Conservation (phyloP, 208 protist genomes). For the Trichomonas gallinae region DNA sequence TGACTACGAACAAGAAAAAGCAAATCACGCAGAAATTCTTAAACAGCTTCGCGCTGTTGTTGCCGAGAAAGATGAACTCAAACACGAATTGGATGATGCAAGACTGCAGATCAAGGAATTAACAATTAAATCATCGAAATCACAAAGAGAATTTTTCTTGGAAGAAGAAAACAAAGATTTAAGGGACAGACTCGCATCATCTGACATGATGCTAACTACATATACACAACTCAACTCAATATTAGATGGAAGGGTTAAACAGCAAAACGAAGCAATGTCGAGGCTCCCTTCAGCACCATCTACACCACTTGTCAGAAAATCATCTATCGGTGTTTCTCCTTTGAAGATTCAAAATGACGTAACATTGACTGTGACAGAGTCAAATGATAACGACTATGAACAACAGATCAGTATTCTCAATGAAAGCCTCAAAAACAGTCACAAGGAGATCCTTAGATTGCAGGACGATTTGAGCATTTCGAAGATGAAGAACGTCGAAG, state of each 20-base stretch:
- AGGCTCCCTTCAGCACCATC: background rate
- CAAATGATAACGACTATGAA: background rate
- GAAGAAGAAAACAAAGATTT: background rate
- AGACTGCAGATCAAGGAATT: background rate
- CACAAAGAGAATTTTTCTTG: background rate
- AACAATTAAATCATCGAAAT: background rate
- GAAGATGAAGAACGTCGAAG: background rate
- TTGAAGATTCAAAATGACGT: background rate
- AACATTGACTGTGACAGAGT: background rate
- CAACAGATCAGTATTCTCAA: background rate
- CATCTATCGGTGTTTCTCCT: background rate
- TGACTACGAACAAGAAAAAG: background rate
- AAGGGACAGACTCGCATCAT: background rate
- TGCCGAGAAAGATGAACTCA: background rate
- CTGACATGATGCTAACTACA: background rate
- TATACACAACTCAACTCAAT: background rate
- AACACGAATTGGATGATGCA: background rate
- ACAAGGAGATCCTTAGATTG: background rate
- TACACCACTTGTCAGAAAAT: background rate
- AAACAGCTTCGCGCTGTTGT: background rate
- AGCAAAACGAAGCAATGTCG: background rate
- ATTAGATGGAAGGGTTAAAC: background rate
- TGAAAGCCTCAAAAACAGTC: background rate
- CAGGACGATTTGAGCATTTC: background rate
- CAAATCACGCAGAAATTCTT: background rate